Percentiles rank a stretch among this genome's conserved stretches.
Evolutionary conservation across 805 yeast species (phyloP).

Genomic region (Saturnispora halmiae): DNA sequence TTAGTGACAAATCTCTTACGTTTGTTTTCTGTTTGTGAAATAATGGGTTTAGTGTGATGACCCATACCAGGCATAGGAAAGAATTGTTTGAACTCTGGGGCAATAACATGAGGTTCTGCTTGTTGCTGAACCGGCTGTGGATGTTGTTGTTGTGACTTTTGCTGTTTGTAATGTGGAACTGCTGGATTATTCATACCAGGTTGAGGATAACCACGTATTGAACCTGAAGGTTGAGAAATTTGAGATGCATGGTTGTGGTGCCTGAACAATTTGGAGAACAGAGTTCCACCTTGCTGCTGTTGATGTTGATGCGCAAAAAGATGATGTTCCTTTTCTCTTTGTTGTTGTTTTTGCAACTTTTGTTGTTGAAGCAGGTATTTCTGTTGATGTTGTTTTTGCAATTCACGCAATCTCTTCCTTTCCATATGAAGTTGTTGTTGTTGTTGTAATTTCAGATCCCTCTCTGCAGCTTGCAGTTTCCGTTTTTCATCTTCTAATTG

Average conservation of each 20-base stretch:
- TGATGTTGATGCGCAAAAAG: conserved; percentile 8
- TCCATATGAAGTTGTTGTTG: conserved; percentile 10
- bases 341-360: conserved; percentile 9
- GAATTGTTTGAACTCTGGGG: conserved; percentile 19
- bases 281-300: conserved; percentile 1
- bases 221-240: neutral
- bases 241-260: conserved; percentile 1
- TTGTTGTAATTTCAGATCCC: conserved; percentile 9
- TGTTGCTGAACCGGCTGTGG: conserved; percentile 1
- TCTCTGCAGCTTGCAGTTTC: conserved; percentile 4
- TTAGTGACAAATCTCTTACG: conserved; percentile 13
- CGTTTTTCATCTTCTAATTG: conserved; percentile 10
- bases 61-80: conserved; percentile 23
- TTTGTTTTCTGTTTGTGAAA: conserved; percentile 10
- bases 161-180: neutral
- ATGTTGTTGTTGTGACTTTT: conserved; percentile 5
- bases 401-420: conserved; percentile 9
- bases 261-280: conserved; percentile 5
- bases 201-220: conserved; percentile 4
- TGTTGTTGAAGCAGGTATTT: conserved; percentile 8
- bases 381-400: conserved; percentile 9
- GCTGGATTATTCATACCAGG: conserved; percentile 6
- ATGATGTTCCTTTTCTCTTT: conserved; percentile 6
- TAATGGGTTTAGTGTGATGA: conserved; percentile 13
- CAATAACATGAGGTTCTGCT: neutral